Evolutionary conservation across 1,284 basidiomycete genomes (phyloP), one percentile per base, ranked within the genome.

Genomic region (Porogramme epimiltina): DNA sequence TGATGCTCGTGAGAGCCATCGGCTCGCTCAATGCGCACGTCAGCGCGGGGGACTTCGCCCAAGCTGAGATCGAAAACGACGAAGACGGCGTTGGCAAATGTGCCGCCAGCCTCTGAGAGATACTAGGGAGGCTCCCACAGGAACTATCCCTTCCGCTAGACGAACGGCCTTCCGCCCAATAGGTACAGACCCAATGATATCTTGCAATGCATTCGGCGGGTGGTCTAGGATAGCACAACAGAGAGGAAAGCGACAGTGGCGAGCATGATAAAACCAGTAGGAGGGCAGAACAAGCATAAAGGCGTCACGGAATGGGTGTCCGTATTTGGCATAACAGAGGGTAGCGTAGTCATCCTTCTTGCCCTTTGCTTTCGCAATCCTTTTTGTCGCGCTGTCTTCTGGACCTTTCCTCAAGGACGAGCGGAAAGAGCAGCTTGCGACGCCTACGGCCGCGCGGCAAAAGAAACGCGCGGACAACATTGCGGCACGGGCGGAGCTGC

Each of bases 381-480:
- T 8, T n/a, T n/a, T n/a, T n/a, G n/a, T n/a, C n/a, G n/a, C n/a
- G n/a, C 18, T 39, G 45, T 47, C 8, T 31, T 8, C 15, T 31
- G 28, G 15, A 8, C 54, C 9, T 31, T 8, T 31, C 9, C 28
- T 34, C 63, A 95, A 93, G 93, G 81, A 84, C 36, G 89, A 93
- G 61, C 82, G 92, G 54, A 95, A 95, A 70, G 83, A 89, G 56
- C 82, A 91, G 34, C 65, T 94, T 22, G 64, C 79, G 6, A 78
- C 82, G 18, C 79, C 85, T 3, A 89, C 91, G 80, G 87, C 87
- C 2, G 89, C 89, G 28, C 85, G 82, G 64, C 87, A 92, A 71
- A 93, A 94, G 76, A 97, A 96, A 72, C 80, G 93, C 3, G 67
- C 85, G 18, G 93, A 95, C 65, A 96, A 98, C 66, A 89, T 97